Conservation (phyloP, 73 alveolate genomes). For the Symbiodinium pilosum region DNA sequence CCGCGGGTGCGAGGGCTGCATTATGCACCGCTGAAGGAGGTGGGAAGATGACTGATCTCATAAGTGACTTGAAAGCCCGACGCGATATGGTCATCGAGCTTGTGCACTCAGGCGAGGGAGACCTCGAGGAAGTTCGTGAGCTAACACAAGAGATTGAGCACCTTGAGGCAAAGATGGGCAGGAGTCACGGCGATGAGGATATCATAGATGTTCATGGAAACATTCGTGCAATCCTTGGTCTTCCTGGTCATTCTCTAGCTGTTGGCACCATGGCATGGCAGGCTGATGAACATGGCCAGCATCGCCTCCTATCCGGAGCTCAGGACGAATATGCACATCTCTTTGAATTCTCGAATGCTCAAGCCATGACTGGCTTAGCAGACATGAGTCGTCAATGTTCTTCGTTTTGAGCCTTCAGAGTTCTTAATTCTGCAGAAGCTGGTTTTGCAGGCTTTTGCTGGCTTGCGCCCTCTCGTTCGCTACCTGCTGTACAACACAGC, state of each 20-base stretch:
- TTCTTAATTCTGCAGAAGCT: neutral
- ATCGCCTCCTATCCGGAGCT: neutral
- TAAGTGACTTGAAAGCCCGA: neutral
- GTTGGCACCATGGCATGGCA: neutral
- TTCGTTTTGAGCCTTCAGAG: neutral
- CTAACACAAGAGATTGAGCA: constrained; percentile 1
- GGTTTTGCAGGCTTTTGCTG: neutral
- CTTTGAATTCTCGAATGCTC: neutral
- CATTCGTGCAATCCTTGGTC: constrained; percentile 14
- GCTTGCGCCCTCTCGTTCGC: neutral
- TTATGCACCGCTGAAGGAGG: neutral
- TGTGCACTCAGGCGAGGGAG: neutral
- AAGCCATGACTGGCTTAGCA: neutral
- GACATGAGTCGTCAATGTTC: constrained; percentile 16
- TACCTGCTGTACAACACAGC: neutral
- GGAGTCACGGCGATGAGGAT: neutral
- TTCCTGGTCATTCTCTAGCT: neutral
- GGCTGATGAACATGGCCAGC: neutral
- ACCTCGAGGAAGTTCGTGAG: neutral
- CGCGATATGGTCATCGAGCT: neutral
- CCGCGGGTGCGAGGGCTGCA: neutral
- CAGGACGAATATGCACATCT: neutral
- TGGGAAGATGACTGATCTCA: neutral
- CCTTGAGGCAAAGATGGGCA: neutral
- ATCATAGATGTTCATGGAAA: constrained; percentile 15